Base-by-base conservation (phyloP, 2,329 filamentous ascomycete species). In the Claviceps maximensis region DNA sequence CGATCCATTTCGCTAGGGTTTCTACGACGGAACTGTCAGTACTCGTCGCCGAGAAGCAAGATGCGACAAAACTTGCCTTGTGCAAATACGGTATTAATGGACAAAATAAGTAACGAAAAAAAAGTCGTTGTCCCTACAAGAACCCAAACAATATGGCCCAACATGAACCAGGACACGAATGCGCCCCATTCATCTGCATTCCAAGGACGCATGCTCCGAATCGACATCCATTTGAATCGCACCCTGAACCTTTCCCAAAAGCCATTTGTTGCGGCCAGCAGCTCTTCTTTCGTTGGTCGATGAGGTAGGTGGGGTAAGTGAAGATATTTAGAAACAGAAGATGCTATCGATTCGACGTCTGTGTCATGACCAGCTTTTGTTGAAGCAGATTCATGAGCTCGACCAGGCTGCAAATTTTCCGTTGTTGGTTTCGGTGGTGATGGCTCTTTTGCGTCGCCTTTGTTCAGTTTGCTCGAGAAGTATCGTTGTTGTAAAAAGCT, bases 71-170 rank as follows among this genome's bases (percentile, higher is more conserved):
- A 56, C 76, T 58, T 72, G 87, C 85, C 85, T 75, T 98, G 93
- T 2, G 93, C 93, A 70, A 97, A 87, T 33, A 97, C 89, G 0
- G 91, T 97, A 67, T 98, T 98, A 63, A 97, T 88, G 9, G 87
- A 81, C 59, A 95, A 80, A 52, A 98, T 95, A 19, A 91, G 71
- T 53, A 97, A 73, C 5, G 91, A 96, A 68, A 97, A 89, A 69
- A 98, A 98, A 0, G 93, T 97, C 0, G 93, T 98, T 0, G 93
- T 98, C 52, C 93, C 93, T 31, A 97, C 78, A n/a, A 97, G 78
- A 60, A 98, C 81, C 93, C 93, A 98, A 12, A 95, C 79, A 9
- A 98, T 75, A 68, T 98, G 93, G 0, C 91, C 93, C 52, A 96
- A 77, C 57, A 97, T 78, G 57, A 98, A 86, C 91, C 91, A 97